Evolutionary conservation across 2,329 filamentous ascomycete species (phyloP).

Genomic region (Calonectria hawksworthii): DNA sequence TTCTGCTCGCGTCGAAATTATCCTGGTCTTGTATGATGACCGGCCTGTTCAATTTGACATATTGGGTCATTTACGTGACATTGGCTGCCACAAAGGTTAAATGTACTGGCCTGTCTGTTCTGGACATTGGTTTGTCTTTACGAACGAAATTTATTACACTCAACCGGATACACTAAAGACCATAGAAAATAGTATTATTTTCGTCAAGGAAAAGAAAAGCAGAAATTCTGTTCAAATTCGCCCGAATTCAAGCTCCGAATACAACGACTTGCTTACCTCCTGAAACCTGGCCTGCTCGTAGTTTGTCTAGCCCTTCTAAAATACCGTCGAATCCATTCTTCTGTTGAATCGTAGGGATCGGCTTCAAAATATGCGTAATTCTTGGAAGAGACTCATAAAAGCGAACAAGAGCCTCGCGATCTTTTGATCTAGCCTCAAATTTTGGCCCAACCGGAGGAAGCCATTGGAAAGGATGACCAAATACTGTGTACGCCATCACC

Average conservation of each 20-base stretch:
- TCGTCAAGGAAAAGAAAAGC: too few species aligned
- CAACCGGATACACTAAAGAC: too few species aligned
- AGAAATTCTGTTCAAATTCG: too few species aligned
- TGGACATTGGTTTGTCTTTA: too few species aligned
- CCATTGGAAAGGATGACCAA: slow-evolving; percentile 44
- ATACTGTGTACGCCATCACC: slow-evolving; percentile 44
- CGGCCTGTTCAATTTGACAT: too few species aligned
- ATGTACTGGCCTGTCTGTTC: too few species aligned
- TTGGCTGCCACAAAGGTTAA: too few species aligned
- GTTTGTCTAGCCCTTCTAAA: slow-evolving; percentile 11
- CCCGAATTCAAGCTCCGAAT: background rate
- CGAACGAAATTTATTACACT: too few species aligned
- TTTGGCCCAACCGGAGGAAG: slow-evolving; percentile 46
- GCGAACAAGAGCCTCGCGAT: slow-evolving; percentile 39
- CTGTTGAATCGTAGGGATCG: slow-evolving; percentile 31
- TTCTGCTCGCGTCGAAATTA: too few species aligned
- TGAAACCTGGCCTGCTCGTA: slow-evolving; percentile 18
- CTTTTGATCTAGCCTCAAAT: slow-evolving; percentile 44
- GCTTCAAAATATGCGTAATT: slow-evolving; percentile 31
- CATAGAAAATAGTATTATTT: too few species aligned
- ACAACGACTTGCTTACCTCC: slow-evolving; percentile 26
- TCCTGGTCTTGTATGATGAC: too few species aligned
- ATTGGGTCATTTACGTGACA: too few species aligned
- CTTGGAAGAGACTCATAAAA: slow-evolving; percentile 39
- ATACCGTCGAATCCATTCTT: slow-evolving; percentile 36